Conservation (phyloP, 768 basidiomycete genomes). For the Chlorophyllum brunneum region DNA sequence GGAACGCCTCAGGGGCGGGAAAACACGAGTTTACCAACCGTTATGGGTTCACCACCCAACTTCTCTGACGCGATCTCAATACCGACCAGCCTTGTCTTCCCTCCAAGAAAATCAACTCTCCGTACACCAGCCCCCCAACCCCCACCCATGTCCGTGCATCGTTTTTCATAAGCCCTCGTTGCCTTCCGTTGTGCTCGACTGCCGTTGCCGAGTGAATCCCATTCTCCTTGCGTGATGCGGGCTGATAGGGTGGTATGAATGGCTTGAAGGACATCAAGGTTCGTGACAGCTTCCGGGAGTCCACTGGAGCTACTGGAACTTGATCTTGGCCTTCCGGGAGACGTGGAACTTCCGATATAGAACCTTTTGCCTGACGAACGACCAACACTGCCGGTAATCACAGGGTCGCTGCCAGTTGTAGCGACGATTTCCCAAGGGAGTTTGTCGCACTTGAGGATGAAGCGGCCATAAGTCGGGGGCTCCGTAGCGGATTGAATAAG, state of each 20-base stretch:
- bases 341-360: constrained; percentile 14
- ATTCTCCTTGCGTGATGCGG: constrained; percentile 61
- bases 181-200: constrained; percentile 56
- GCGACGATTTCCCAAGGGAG: constrained; percentile 63
- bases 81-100: constrained; percentile 56
- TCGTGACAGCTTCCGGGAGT: constrained; percentile 36
- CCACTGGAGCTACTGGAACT: not conserved
- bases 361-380: constrained; percentile 11
- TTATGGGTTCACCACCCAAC: not conserved
- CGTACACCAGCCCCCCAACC: constrained; percentile 70
- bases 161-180: constrained; percentile 56
- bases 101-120: constrained; percentile 62
- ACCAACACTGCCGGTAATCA: constrained; percentile 12
- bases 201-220: constrained; percentile 51
- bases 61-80: constrained; percentile 33
- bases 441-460: constrained; percentile 52
- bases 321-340: constrained; percentile 5
- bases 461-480: constrained; percentile 41
- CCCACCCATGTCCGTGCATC: constrained; percentile 57
- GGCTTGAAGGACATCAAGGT: constrained; percentile 59
- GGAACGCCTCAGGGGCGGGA: constrained; percentile 6
- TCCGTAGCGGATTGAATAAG: constrained; percentile 64
- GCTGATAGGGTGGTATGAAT: constrained; percentile 51
- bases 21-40: constrained; percentile 14
- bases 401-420: constrained; percentile 13